Evolutionary conservation across 495 filamentous ascomycete species (phyloP).

Genomic region (Neurospora hispaniola): DNA sequence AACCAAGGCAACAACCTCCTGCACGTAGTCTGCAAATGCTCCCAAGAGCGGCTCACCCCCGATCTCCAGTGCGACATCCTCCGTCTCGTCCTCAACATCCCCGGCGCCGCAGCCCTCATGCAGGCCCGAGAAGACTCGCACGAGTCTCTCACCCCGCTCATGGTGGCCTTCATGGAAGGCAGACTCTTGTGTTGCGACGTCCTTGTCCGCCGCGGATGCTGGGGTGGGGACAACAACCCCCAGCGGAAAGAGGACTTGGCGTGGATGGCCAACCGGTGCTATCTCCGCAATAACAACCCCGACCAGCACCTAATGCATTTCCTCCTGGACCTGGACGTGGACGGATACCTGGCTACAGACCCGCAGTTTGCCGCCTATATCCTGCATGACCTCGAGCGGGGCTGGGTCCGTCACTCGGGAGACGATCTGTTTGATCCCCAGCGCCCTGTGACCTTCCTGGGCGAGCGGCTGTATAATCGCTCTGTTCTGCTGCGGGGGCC

Average conservation of each 20-base stretch:
- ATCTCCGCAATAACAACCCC: too few species aligned
- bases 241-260: not conserved
- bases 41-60: not conserved
- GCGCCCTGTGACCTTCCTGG: not conserved
- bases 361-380: not conserved
- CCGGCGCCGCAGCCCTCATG: slow-evolving; percentile 4
- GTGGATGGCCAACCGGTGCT: not conserved
- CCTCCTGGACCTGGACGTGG: slow-evolving; percentile 12
- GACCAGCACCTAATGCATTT: not conserved
- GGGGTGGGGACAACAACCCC: not conserved
- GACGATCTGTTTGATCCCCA: not conserved
- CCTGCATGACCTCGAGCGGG: not conserved
- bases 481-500: not conserved
- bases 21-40: slow-evolving; percentile 16
- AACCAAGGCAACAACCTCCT: slow-evolving; percentile 14
- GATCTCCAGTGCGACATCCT: slow-evolving; percentile 5
- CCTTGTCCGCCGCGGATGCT: slow-evolving; percentile 15
- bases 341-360: slow-evolving; percentile 2
- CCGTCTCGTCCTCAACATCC: slow-evolving; percentile 13
- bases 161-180: slow-evolving; percentile 3
- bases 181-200: slow-evolving; percentile 15
- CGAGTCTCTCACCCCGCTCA: slow-evolving; percentile 6
- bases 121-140: slow-evolving; percentile 1
- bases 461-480: not conserved
- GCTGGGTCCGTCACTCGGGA: too few species aligned